Percentiles rank a stretch among this genome's conserved stretches.
Evolutionary conservation across 1,139 yeast genomes (phyloP).

Genomic region (Blastobotrys capitulatus): DNA sequence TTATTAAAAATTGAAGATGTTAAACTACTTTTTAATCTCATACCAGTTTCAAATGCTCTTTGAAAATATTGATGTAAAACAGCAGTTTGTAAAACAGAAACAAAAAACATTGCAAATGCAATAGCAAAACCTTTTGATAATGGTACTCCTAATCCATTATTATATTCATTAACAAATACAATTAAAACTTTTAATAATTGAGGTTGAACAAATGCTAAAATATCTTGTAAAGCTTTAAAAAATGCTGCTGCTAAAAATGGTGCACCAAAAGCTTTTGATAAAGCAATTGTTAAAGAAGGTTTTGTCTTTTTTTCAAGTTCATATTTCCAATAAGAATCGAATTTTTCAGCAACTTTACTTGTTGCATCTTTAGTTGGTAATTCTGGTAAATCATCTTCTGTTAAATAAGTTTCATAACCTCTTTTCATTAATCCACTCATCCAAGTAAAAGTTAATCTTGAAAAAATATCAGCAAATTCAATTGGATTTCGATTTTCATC

Average conservation of each 20-base stretch:
- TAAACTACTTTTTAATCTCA: conserved; percentile 78
- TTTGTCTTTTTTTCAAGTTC: conserved; percentile 38
- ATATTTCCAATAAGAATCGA: conserved; percentile 57
- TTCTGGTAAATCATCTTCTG: conserved; percentile 74
- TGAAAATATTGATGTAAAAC: conserved; percentile 90
- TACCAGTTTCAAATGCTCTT: conserved; percentile 82
- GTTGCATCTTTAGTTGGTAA: conserved; percentile 65
- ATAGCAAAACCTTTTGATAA: conserved; percentile 78
- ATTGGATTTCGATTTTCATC: conserved; percentile 51
- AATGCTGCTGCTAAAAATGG: conserved; percentile 65
- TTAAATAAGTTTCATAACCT: conserved; percentile 70
- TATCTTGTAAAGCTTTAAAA: conserved; percentile 77
- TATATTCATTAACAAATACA: conserved; percentile 74
- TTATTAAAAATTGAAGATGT: conserved; percentile 77
- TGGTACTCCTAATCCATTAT: conserved; percentile 42
- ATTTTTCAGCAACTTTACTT: conserved; percentile 35
- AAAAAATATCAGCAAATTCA: conserved; percentile 77
- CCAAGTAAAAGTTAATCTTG: conserved; percentile 82
- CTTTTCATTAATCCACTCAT: conserved; percentile 84
- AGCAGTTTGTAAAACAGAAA: conserved; percentile 78
- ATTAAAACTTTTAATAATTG: conserved; percentile 73
- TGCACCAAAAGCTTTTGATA: conserved; percentile 64
- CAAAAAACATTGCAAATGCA: conserved; percentile 75
- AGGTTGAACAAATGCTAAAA: conserved; percentile 83
- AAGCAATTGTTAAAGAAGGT: conserved; percentile 65